Evolutionary conservation across 139 green algal species (phyloP), one percentile per base, ranked within the genome.

Genomic region (Chlamydomonas sp.): DNA sequence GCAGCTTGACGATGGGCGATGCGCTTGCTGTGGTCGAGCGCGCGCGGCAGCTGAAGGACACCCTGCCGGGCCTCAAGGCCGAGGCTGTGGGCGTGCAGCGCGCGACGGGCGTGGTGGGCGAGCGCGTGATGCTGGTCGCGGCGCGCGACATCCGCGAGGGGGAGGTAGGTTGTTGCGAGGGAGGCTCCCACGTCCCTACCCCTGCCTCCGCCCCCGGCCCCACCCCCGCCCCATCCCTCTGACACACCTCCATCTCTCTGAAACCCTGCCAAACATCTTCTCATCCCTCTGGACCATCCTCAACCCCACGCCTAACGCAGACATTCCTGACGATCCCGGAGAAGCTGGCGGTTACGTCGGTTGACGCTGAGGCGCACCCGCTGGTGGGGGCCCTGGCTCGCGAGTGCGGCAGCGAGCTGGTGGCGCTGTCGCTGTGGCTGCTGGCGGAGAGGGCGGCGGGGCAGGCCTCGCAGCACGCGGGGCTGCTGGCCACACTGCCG

Each of bases 391-490:
- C 71, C 0, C 31, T 96, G 16, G 96, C 95, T 14, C 90, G 90
- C 49, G 92, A 94, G 1, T 87, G n/a, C n/a, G n/a, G 91, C 57
- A 92, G 92, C 73, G 97, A 99, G 92, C 92, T 99, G 31, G 90
- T 96, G 3, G 94, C 91, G 3, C 90, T 99, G 3, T 94, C 97
- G 20, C 93, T 99, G 16, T 99, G 96, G 96, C 92, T 99, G 6
- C 87, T 98, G 85, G 92, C 92, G 8, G 96, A 99, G 91, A 90
- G 94, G 0, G 72, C 78, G 1, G 91, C 94, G 87, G 93, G 92
- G 2, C 3, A 31, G 5, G 68, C 20, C 9, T 93, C 89, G 20
- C 1, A 79, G 4, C 85, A 88, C 61, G 77, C 20, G 0, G 68
- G 31, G 5, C 79, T 95, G 71, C 80, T 96, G 14, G 17, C 60